These are phyloP conservation scores for Rhodotorula sp. DNA, from an alignment of 1,284 basidiomycete species.

Conservation along the genomic window DNA sequence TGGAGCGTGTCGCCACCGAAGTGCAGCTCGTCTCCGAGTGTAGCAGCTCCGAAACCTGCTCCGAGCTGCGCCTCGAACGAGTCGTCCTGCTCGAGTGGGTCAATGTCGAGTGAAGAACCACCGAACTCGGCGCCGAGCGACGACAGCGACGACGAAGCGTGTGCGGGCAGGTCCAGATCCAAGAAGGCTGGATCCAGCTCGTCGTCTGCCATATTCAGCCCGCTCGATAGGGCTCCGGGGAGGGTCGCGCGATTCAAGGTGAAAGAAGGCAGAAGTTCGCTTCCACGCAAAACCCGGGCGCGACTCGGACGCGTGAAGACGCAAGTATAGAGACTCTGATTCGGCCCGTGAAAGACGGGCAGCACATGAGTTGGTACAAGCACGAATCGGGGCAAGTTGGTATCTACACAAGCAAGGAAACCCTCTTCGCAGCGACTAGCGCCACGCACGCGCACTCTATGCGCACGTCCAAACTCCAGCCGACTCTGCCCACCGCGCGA, in stretches of 20 bases:
- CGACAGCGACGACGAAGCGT: not conserved
- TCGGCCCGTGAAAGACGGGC: no score
- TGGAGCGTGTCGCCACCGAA: not conserved
- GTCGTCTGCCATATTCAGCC: conserved; percentile 15
- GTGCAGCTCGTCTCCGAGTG: not conserved
- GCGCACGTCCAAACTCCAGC: conserved; percentile 60
- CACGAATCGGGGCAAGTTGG: no score
- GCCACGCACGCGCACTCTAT: not conserved
- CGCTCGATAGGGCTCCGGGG: no score
- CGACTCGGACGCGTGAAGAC: no score
- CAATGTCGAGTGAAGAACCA: not conserved
- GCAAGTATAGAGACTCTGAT: no score
- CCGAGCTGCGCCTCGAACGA: conserved; percentile 9
- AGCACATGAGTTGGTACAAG: no score
- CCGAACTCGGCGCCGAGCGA: conserved; percentile 1
- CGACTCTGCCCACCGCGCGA: conserved; percentile 60
- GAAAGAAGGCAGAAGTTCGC: no score
- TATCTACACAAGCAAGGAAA: not conserved
- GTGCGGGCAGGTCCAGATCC: conserved; percentile 11
- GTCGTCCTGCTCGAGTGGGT: not conserved
- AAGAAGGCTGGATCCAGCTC: conserved; percentile 34
- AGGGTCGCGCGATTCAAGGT: no score
- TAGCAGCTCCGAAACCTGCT: not conserved
- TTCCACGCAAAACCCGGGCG: no score
- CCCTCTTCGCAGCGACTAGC: not conserved